Percentiles rank a stretch among this genome's conserved stretches.
phyloP scores from a whole-genome alignment of 176 grass and related monocot genomes.

The Puccinellia tenuiflora region DNA sequence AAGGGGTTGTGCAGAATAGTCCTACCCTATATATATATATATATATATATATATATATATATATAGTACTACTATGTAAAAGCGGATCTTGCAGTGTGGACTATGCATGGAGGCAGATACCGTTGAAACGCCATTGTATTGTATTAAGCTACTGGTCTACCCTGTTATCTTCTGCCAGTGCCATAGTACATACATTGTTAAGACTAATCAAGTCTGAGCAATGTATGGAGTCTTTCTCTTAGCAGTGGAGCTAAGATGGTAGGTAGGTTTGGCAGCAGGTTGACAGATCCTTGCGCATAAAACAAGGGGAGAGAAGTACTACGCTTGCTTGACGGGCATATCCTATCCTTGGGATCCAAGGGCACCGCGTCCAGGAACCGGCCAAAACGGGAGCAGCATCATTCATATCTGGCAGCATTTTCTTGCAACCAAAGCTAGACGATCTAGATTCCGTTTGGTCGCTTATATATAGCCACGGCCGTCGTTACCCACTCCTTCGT shows the following conservation, averaged over 20 bases:
- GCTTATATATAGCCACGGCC: conserved; percentile 16
- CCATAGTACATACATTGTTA: conserved; percentile 3
- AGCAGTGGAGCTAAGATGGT: not conserved
- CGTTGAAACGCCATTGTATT: not conserved
- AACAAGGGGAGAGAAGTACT: conserved; percentile 25
- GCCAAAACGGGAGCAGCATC: conserved; percentile 36
- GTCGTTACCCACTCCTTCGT: not conserved
- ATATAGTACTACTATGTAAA: too few species aligned
- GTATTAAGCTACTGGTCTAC: not conserved
- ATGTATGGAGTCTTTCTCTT: not conserved
- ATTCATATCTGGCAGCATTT: conserved; percentile 20
- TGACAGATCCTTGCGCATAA: conserved; percentile 25
- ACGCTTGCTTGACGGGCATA: conserved; percentile 17
- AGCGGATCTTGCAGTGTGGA: conserved; percentile 2
- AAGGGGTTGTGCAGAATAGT: too few species aligned
- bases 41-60: too few species aligned
- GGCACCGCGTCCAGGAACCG: conserved; percentile 14
- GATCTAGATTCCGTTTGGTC: conserved; percentile 30
- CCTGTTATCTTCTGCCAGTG: not conserved
- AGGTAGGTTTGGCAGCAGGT: not conserved
- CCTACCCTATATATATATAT: too few species aligned
- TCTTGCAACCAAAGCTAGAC: conserved; percentile 49
- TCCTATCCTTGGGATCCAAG: conserved; percentile 43
- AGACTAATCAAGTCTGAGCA: not conserved
- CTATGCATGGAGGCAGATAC: not conserved